Evolutionary conservation across 2,329 filamentous ascomycete species (phyloP), one percentile per base, ranked within the genome.

Genomic region (Pseudogymnoascus sp.): DNA sequence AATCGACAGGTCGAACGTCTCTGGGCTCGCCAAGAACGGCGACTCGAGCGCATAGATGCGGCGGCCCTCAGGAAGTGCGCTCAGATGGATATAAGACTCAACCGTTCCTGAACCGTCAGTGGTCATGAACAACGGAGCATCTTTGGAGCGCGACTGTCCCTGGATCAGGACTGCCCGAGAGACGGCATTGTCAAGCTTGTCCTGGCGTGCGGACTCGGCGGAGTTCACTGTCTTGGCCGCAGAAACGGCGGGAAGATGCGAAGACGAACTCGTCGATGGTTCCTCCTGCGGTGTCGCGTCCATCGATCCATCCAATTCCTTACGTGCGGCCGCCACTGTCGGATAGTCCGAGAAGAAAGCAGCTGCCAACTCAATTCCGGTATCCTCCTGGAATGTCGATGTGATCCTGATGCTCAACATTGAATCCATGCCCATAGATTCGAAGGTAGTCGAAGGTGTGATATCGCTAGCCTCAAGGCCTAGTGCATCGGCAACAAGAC

Each of bases 361-460:
- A 12, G 60, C 60, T n/a, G 40, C 18, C 3, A 66, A 36, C 12
- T 37, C 40, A 10, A 64, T 38, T 14, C 63, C 66, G 2, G 63
- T 63, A 38, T 64, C 10, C 18, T 62, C 63, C 31, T 46, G 28
- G 18, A 67, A 38, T 11, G 42, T 21, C 2, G 38, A 28, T 7
- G 64, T 31, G 23, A 67, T 50, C 14, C 62, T 36, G 23, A 67
- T 66, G 11, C 50, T 66, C 31, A 67, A 14, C 8, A 67, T 38
- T 16, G 66, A 67, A 46, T 67, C 64, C 21, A 67, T 18, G 3
- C 66, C 66, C 2, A 67, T 23, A 18, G 65, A 64, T 6, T 63
- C 46, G 28, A 67, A 64, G 1, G 18, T 10, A 8, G 62, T 61
- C 2, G 59, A 60, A 6, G 53, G 37, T n/a, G 34, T n/a, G 2